These are phyloP conservation scores for Boletus edulis DNA, from an alignment of 768 basidiomycete species.

Conservation along the genomic window DNA sequence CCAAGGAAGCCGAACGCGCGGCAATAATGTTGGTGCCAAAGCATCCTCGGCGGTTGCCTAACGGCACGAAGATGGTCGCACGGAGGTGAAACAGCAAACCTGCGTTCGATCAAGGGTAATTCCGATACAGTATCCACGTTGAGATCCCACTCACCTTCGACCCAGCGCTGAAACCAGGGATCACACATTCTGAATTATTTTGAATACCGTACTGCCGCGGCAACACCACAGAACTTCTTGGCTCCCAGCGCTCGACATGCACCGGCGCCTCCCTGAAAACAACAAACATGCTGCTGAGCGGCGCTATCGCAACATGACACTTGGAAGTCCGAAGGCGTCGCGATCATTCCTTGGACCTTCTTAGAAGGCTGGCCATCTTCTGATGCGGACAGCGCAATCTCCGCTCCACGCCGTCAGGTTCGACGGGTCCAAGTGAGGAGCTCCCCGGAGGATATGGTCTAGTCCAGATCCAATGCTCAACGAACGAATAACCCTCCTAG, in stretches of 20 bases:
- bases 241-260: background rate
- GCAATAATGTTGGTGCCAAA: slow-evolving; percentile 1
- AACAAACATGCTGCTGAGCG: background rate
- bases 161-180: background rate
- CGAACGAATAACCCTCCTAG: background rate
- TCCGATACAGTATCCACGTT: background rate
- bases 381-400: slow-evolving; percentile 9
- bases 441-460: background rate
- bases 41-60: slow-evolving; percentile 12
- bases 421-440: background rate
- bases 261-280: background rate
- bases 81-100: slow-evolving; percentile 9
- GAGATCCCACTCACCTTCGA: slow-evolving; percentile 1
- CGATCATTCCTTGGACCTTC: slow-evolving; percentile 17
- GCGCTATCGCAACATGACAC: background rate
- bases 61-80: slow-evolving; percentile 14
- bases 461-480: background rate
- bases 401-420: slow-evolving; percentile 8
- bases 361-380: slow-evolving; percentile 11
- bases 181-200: background rate
- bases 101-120: slow-evolving; percentile 5
- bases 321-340: slow-evolving; percentile 17
- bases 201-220: background rate
- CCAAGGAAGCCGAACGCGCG: slow-evolving; percentile 20
- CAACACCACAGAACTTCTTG: background rate